Evolutionary conservation across 768 basidiomycete species (phyloP).

Genomic region (Symmetrospora coprosmae): DNA sequence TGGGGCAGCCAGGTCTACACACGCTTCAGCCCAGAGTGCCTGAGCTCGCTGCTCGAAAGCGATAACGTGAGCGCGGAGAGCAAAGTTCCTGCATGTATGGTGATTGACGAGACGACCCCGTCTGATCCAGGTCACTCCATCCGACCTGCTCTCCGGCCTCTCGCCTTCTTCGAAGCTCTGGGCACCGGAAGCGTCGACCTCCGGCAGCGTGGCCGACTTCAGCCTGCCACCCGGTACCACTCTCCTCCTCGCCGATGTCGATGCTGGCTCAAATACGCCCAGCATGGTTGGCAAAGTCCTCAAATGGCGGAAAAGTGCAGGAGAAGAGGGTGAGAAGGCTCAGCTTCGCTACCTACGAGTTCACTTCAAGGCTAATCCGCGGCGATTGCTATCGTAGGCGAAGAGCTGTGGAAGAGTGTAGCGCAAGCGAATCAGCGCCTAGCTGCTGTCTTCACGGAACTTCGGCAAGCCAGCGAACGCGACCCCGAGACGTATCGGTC

Average conservation of each 20-base stretch:
- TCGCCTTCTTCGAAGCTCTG: constrained; percentile 47
- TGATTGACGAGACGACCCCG: neutral
- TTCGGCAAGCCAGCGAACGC: neutral
- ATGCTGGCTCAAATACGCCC: constrained; percentile 90
- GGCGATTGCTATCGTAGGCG: constrained; percentile 22
- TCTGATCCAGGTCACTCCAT: constrained; percentile 28
- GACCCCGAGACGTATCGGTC: neutral
- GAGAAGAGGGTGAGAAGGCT: constrained; percentile 39
- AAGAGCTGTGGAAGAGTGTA: constrained; percentile 30
- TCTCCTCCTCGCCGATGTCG: constrained; percentile 84
- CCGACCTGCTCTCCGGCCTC: constrained; percentile 45
- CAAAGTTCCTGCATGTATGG: neutral
- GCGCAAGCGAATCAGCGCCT: constrained; percentile 27
- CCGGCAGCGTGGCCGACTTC: constrained; percentile 47
- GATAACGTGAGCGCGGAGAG: neutral
- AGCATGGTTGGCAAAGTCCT: constrained; percentile 82
- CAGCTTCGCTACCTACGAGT: too few species aligned
- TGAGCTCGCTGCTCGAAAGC: constrained; percentile 50
- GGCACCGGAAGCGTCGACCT: constrained; percentile 51
- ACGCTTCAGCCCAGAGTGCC: constrained; percentile 54
- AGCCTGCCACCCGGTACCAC: constrained; percentile 68
- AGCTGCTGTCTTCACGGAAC: constrained; percentile 1
- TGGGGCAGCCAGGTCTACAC: constrained; percentile 90
- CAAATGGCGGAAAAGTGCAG: constrained; percentile 63
- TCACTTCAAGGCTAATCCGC: neutral